phyloP scores from a whole-genome alignment of 2,329 filamentous ascomycete species.

The Elsinoe perseae region DNA sequence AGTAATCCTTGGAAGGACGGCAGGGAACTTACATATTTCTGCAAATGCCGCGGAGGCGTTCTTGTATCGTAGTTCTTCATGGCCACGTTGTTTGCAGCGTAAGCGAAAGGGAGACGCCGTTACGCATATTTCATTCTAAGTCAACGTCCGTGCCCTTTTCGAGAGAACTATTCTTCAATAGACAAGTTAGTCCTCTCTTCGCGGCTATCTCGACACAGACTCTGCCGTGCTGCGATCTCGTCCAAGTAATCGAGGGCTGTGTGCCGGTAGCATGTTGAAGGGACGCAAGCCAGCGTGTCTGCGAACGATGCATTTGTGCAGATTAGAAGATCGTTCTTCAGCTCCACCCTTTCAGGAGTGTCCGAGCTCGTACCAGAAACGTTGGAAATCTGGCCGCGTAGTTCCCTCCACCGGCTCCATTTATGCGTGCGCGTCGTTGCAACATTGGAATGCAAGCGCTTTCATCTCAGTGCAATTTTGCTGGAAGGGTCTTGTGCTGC shows the following conservation, averaged over 20 bases:
- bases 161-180: not conserved
- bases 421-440: not conserved
- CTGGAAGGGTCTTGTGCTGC: no score
- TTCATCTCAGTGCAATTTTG: no score
- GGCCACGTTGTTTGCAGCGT: conserved; percentile 2
- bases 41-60: not conserved
- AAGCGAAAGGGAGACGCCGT: conserved; percentile 2
- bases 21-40: not conserved
- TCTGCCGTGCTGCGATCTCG: no score
- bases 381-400: not conserved
- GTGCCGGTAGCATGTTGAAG: no score
- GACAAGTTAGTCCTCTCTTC: no score
- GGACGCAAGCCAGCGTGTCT: no score
- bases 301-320: no score
- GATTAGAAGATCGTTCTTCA: not conserved
- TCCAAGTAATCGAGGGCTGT: no score
- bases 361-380: not conserved
- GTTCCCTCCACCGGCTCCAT: not conserved
- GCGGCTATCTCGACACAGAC: no score
- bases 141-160: not conserved
- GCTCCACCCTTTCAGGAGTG: not conserved
- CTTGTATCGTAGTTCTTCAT: not conserved
- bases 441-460: not conserved
- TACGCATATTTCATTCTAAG: not conserved
- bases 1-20: not conserved